Evolutionary conservation across 2,329 filamentous ascomycete genomes (phyloP).

Genomic region (Pleoardoris graminearum): DNA sequence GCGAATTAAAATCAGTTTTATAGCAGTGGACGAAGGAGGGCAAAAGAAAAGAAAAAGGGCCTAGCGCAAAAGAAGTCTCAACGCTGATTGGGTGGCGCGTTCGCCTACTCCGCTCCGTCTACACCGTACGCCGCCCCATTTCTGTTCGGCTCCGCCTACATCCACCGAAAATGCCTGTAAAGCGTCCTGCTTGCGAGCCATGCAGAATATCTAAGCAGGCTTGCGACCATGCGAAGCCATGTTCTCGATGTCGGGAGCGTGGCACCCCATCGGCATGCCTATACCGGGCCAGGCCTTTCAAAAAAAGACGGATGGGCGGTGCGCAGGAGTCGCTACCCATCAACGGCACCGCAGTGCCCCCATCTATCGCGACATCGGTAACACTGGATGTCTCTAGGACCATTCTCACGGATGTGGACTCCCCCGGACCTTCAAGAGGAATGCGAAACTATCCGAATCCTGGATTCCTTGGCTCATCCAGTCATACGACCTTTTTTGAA

Average conservation of each 20-base stretch:
- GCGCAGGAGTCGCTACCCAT: background rate
- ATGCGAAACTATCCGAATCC: slow-evolving; percentile 31
- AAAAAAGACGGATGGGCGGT: slow-evolving; percentile 1
- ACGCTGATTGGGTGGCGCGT: background rate
- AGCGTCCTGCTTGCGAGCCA: slow-evolving; percentile 8
- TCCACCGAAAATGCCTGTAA: slow-evolving; percentile 1
- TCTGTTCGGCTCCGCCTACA: background rate
- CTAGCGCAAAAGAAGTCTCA: background rate
- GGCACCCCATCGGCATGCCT: background rate
- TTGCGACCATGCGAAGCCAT: slow-evolving; percentile 7
- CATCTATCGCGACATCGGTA: background rate
- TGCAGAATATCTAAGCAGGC: slow-evolving; percentile 5
- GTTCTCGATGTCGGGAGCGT: slow-evolving; percentile 4
- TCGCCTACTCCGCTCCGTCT: background rate
- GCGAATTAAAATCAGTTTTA: too few species aligned
- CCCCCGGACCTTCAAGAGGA: background rate
- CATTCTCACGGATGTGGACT: background rate
- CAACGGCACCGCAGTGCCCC: background rate
- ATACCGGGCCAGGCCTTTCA: slow-evolving; percentile 8
- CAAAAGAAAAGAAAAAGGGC: too few species aligned
- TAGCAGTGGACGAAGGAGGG: too few species aligned
- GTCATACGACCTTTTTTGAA: slow-evolving; percentile 39
- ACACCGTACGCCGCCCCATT: slow-evolving; percentile 1
- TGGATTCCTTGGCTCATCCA: slow-evolving; percentile 38
- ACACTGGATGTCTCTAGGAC: background rate